phyloP scores from a whole-genome alignment of 2,329 filamentous ascomycete genomes.

The Cercospora canescens region DNA sequence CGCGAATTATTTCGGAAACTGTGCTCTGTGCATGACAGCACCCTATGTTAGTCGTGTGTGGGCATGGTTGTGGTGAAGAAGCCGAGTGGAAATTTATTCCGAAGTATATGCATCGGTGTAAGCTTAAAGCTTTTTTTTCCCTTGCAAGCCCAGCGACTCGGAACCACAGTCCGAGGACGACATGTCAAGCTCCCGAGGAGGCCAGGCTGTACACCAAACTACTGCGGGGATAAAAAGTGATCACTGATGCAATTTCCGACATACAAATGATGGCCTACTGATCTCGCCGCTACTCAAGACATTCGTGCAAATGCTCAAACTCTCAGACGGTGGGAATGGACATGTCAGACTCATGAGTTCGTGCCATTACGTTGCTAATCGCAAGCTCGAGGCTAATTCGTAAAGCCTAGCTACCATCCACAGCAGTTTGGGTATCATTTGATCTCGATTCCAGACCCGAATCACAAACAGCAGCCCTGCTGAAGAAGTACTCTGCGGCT shows the following conservation, averaged over 20 bases:
- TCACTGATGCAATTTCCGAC: not conserved
- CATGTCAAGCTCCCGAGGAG: not conserved
- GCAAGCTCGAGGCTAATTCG: constrained; percentile 8
- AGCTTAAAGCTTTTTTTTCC: constrained; percentile 2
- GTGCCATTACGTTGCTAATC: constrained; percentile 13
- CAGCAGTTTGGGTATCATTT: constrained; percentile 23
- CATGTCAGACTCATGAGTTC: constrained; percentile 7
- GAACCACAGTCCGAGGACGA: constrained; percentile 5
- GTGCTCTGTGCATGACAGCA: not conserved
- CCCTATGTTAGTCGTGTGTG: not conserved
- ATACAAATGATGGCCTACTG: not conserved
- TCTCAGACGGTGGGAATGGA: too few relatives aligned
- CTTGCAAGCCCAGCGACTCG: constrained; percentile 5
- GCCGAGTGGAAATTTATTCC: not conserved
- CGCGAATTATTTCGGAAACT: not conserved
- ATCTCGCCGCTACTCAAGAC: not conserved
- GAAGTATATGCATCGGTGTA: not conserved
- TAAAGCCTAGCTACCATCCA: constrained; percentile 19
- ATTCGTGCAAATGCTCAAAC: not conserved
- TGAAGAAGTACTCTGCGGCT: constrained; percentile 17
- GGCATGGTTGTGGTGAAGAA: not conserved
- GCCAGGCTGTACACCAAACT: not conserved
- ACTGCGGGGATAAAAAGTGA: not conserved
- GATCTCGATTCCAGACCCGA: constrained; percentile 19
- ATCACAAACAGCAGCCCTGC: constrained; percentile 19